Conservation (phyloP, 2,329 filamentous ascomycete genomes). For the Torrubiellomyces zombiae region DNA sequence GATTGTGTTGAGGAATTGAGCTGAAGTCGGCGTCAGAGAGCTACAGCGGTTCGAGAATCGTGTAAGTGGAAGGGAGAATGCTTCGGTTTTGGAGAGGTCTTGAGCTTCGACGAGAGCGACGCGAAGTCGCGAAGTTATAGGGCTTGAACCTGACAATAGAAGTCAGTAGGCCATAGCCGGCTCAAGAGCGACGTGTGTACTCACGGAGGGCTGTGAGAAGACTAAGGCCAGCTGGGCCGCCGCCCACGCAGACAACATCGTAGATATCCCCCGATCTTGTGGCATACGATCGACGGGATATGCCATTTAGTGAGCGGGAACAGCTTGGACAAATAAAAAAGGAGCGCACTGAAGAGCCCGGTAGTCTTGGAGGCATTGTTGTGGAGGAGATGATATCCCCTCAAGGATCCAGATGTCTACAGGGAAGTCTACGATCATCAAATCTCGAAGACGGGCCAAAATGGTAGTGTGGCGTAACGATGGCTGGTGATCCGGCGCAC, state of each 20-base stretch:
- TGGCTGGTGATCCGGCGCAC: too few relatives aligned
- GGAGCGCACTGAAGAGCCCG: too few relatives aligned
- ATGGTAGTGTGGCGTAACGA: too few relatives aligned
- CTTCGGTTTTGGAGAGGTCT: conserved; percentile 52
- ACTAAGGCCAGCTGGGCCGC: conserved; percentile 77
- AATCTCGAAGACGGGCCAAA: too few relatives aligned
- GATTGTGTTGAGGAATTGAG: conserved; percentile 65
- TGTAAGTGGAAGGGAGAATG: conserved; percentile 48
- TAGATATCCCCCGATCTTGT: conserved; percentile 53
- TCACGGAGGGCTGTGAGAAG: conserved; percentile 61
- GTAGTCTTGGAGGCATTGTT: too few relatives aligned
- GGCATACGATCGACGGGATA: conserved; percentile 23
- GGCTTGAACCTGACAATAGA: conserved; percentile 55
- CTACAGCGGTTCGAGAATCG: conserved; percentile 89
- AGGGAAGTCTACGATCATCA: too few relatives aligned
- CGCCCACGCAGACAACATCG: conserved; percentile 83
- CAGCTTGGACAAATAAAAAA: conserved; percentile 32
- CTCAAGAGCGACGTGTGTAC: not conserved
- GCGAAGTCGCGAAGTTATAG: conserved; percentile 57
- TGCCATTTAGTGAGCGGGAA: conserved; percentile 19
- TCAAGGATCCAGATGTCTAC: too few relatives aligned
- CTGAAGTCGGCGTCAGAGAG: conserved; percentile 78
- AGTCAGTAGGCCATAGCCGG: not conserved
- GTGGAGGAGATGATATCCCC: too few relatives aligned
- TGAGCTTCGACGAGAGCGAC: conserved; percentile 85